Evolutionary conservation across 495 filamentous ascomycete genomes (phyloP).

Genomic region (Tuber magnatum): DNA sequence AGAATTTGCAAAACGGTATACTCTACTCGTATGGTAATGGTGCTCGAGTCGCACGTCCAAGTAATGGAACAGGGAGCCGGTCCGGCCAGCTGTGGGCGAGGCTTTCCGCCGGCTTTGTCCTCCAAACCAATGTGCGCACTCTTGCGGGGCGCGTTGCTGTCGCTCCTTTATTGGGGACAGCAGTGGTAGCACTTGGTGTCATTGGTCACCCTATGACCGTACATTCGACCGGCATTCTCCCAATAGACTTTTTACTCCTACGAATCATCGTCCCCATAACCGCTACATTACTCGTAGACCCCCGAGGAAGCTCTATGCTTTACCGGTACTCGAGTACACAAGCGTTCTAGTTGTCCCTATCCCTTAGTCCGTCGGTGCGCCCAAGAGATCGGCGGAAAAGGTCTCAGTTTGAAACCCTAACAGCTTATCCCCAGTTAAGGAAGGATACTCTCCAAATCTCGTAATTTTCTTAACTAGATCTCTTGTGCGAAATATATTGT

Average conservation of each 20-base stretch:
- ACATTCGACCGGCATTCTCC: background rate
- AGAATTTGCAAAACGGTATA: background rate
- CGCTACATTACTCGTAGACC: background rate
- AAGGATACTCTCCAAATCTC: no score
- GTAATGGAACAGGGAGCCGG: conserved; percentile 9
- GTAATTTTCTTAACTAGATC: no score
- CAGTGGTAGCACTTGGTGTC: background rate
- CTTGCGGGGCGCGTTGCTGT: conserved; percentile 25
- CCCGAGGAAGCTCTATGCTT: background rate
- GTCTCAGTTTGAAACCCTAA: no score
- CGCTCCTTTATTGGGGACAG: background rate
- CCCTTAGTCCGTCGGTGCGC: no score
- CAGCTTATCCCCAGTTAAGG: no score
- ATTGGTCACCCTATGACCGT: background rate
- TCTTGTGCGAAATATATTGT: no score
- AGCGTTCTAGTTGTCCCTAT: background rate
- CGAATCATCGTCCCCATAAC: background rate
- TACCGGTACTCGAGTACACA: background rate
- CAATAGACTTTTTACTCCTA: background rate
- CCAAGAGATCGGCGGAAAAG: no score
- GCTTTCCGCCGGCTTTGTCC: conserved; percentile 24
- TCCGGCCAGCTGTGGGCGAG: conserved; percentile 10
- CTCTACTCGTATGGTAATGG: background rate
- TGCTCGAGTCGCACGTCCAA: background rate
- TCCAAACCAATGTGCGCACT: conserved; percentile 11